Conservation (phyloP, 2,329 filamentous ascomycete genomes). For the Nemania sp. region DNA sequence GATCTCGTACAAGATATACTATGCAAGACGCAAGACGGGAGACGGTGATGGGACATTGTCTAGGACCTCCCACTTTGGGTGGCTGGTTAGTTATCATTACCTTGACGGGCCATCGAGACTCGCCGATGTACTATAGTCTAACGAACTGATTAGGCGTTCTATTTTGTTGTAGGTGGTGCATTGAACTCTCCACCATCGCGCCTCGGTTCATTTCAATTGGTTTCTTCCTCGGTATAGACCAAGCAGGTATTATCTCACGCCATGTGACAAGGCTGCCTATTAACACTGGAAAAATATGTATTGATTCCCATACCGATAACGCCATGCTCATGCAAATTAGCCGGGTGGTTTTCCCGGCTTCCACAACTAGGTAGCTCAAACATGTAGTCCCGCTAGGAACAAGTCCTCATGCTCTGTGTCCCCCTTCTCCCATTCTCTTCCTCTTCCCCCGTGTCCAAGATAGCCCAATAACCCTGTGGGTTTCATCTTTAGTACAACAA, state of each 20-base stretch:
- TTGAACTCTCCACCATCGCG: not conserved
- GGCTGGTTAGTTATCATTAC: not conserved
- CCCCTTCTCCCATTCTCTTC: no score
- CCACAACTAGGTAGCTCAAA: constrained; percentile 28
- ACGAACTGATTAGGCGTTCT: not conserved
- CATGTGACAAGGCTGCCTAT: constrained; percentile 17
- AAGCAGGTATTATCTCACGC: constrained; percentile 9
- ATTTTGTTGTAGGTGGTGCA: not conserved
- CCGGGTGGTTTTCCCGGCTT: constrained; percentile 25
- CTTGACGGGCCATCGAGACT: not conserved
- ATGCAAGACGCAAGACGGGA: not conserved
- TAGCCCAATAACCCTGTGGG: not conserved
- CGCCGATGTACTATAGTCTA: not conserved
- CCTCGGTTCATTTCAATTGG: constrained; percentile 3
- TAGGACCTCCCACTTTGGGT: not conserved
- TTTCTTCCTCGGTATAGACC: constrained; percentile 3
- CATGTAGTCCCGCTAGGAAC: constrained; percentile 24
- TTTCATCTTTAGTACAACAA: constrained; percentile 47
- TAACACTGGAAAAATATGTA: constrained; percentile 26
- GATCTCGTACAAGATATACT: not conserved
- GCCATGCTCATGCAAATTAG: constrained; percentile 44
- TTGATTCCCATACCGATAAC: constrained; percentile 39
- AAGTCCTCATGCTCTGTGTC: constrained; percentile 2
- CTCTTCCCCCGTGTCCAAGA: constrained; percentile 33
- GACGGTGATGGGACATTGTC: not conserved